Base-by-base conservation (phyloP, 192 early-diverging fungal species). In the Podila clonocystis region DNA sequence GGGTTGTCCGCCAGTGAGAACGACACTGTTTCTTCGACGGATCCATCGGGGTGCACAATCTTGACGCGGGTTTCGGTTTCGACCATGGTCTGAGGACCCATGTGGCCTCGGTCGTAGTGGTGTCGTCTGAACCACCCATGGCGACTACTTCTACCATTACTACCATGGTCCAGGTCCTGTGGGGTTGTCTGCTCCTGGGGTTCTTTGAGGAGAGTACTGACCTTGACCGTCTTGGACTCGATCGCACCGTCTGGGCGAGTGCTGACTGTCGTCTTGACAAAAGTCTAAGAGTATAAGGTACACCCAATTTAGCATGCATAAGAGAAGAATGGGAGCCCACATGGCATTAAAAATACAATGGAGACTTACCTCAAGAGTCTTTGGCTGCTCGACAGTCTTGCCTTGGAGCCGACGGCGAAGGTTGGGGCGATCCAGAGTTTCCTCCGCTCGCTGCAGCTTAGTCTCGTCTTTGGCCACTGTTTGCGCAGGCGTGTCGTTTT, bases 221-320 rank as follows among this genome's bases (percentile, higher is more conserved):
- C 20, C 30, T 45, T 69, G 13, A 76, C 68, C 0, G 48, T 70
- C 63, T 65, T 69, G 48, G 62, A 65, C 33, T 76, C 67, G 15
- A 63, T 19, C 15, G 68, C 69, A 26, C 74, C 74, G 9, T 76
- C 74, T 20, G 74, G 74, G 1, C 74, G 62, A 1, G 62, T 55
- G n/a, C 24, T 65, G 50, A 76, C 59, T 2, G 62, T 76, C 1
- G 62, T 76, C 48, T 66, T 50, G 19, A 67, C 64, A 15, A 65
- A 65, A 1, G 74, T 64, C 74, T 70, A 49, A 17, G 8, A 15
- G 41, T 33, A 33, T 33, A 33, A 41, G 9, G 0, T 33, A 3
- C 5, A 6, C 33, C 33, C 33, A 36, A 62, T 12, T 5, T 11
- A 62, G 9, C 19, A 30, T 49, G 17, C 57, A 15, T 12, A 12